Conservation (phyloP, 1,284 basidiomycete species). For the Rhodotorula sp. region DNA sequence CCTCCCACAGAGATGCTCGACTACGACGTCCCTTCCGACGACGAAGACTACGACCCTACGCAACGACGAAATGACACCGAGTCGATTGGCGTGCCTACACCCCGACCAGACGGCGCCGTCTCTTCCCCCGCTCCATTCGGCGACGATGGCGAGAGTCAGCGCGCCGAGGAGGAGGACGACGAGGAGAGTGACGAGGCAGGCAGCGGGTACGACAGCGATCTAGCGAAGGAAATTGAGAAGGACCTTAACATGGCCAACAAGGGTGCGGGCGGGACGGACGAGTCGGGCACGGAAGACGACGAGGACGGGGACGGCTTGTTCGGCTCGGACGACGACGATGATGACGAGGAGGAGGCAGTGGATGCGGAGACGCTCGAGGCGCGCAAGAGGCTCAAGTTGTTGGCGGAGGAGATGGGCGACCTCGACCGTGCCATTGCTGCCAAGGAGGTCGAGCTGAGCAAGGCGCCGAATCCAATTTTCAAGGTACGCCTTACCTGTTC, state of each 20-base stretch:
- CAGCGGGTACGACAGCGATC: slow-evolving; percentile 52
- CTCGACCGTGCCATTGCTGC: slow-evolving; percentile 81
- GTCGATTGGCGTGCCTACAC: slow-evolving; percentile 35
- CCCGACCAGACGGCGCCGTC: slow-evolving; percentile 34
- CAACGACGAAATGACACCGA: slow-evolving; percentile 11
- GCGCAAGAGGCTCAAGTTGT: slow-evolving; percentile 57
- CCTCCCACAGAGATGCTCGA: slow-evolving; percentile 29
- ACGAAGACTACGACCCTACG: slow-evolving; percentile 39
- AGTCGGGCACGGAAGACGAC: slow-evolving; percentile 29
- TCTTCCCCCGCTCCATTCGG: slow-evolving; percentile 45
- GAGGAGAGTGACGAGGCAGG: slow-evolving; percentile 61
- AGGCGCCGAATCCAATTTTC: slow-evolving; percentile 83
- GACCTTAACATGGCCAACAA: slow-evolving; percentile 31
- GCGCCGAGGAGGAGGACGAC: slow-evolving; percentile 51
- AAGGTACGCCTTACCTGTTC: slow-evolving; percentile 55
- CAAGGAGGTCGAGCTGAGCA: slow-evolving; percentile 81
- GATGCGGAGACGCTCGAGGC: slow-evolving; percentile 50
- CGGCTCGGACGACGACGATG: slow-evolving; percentile 45
- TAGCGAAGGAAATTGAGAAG: slow-evolving; percentile 44
- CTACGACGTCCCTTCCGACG: slow-evolving; percentile 42
- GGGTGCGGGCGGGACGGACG: slow-evolving; percentile 40
- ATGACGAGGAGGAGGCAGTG: slow-evolving; percentile 55
- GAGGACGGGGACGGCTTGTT: slow-evolving; percentile 45
- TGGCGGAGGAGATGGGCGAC: slow-evolving; percentile 86
- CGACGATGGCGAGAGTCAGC: slow-evolving; percentile 55